phyloP scores from a whole-genome alignment of 192 early-diverging fungal species.

The Podochytrium sp. region DNA sequence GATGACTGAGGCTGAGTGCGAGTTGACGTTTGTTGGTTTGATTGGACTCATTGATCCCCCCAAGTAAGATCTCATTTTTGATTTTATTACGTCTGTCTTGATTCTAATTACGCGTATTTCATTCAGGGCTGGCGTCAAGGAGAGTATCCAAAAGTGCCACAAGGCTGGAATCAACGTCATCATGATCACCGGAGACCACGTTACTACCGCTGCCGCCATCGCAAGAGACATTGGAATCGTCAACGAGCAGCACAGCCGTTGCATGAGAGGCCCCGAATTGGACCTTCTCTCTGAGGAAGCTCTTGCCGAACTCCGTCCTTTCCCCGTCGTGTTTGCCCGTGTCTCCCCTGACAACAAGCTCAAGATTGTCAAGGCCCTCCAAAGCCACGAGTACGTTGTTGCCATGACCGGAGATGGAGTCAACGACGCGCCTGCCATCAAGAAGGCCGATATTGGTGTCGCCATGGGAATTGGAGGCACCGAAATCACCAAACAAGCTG shows the following conservation, averaged over 20 bases:
- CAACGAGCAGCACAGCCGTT: constrained; percentile 68
- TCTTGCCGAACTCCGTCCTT: constrained; percentile 76
- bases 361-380: constrained; percentile 90
- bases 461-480: constrained; percentile 97
- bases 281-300: constrained; percentile 90
- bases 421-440: constrained; percentile 93
- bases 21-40: constrained; percentile 86
- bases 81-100: not conserved
- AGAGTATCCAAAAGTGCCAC: constrained; percentile 81
- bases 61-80: constrained; percentile 37
- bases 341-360: constrained; percentile 97
- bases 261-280: constrained; percentile 87
- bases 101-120: no score
- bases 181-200: constrained; percentile 98
- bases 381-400: constrained; percentile 70
- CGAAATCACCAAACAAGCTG: constrained; percentile 98
- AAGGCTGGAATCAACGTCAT: constrained; percentile 92
- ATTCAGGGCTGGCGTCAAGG: constrained; percentile 73
- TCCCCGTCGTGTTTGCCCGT: constrained; percentile 96
- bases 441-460: constrained; percentile 93
- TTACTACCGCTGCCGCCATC: constrained; percentile 91
- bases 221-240: constrained; percentile 89
- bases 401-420: constrained; percentile 98
- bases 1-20: constrained; percentile 64
- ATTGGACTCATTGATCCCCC: constrained; percentile 96